phyloP scores from a whole-genome alignment of 768 basidiomycete species.

The Rhizopogon vesiculosus region DNA sequence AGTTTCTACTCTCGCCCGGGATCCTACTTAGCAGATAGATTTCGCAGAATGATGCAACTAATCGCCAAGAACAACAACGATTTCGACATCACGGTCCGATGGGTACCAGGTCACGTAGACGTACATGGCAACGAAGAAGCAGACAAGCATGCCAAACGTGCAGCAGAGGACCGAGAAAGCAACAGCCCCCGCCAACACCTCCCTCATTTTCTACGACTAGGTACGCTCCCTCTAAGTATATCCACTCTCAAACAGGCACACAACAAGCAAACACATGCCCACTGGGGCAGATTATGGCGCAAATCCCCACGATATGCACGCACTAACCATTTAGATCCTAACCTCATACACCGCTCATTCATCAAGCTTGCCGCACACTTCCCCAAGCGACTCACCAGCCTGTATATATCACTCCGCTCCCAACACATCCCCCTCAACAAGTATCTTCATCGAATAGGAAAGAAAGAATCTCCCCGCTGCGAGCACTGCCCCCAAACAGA shows the following conservation, averaged over 20 bases:
- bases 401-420: slow-evolving; percentile 26
- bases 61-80: not conserved
- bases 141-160: slow-evolving; percentile 16
- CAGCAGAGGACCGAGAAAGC: slow-evolving; percentile 1
- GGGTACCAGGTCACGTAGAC: slow-evolving; percentile 12
- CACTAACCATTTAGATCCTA: not conserved
- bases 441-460: slow-evolving; percentile 24
- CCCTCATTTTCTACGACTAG: not conserved
- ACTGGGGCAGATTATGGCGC: not conserved
- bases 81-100: slow-evolving; percentile 1
- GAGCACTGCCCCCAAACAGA: no score
- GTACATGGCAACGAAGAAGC: slow-evolving; percentile 16
- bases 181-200: not conserved
- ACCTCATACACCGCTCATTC: not conserved
- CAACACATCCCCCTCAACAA: slow-evolving; percentile 25
- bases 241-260: not conserved
- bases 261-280: not conserved
- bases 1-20: not conserved
- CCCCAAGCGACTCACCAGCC: slow-evolving; percentile 10
- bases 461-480: slow-evolving; percentile 12
- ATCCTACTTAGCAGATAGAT: not conserved
- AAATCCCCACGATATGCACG: slow-evolving; percentile 1
- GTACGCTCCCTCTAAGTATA: not conserved
- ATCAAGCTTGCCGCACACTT: slow-evolving; percentile 5
- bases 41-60: not conserved